Conservation (phyloP, 2,329 filamentous ascomycete species). For the Tolypocladium guangdongense region DNA sequence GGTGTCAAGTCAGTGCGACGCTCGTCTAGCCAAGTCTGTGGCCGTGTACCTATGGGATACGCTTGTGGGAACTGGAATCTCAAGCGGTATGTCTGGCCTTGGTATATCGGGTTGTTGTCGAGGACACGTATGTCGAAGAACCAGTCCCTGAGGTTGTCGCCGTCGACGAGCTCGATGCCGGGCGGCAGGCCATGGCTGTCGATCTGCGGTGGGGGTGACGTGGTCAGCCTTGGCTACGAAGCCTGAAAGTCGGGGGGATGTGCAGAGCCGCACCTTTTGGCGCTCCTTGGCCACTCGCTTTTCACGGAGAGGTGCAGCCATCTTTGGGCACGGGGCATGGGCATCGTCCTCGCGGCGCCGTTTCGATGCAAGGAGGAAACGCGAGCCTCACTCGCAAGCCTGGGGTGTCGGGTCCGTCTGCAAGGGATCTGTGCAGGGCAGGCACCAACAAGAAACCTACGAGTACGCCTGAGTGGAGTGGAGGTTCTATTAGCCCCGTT, state of each 20-base stretch:
- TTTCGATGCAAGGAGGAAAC: neutral
- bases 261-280: slow-evolving; percentile 13
- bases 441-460: no score
- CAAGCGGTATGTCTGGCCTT: slow-evolving; percentile 67
- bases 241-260: neutral
- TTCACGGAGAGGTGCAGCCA: slow-evolving; percentile 15
- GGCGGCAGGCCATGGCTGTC: slow-evolving; percentile 45
- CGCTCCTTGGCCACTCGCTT: slow-evolving; percentile 18
- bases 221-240: slow-evolving; percentile 8
- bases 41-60: slow-evolving; percentile 77
- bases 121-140: slow-evolving; percentile 83
- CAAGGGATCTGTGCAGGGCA: neutral
- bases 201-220: slow-evolving; percentile 29
- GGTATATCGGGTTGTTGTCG: slow-evolving; percentile 82
- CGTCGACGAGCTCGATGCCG: slow-evolving; percentile 71
- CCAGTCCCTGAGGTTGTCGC: slow-evolving; percentile 69
- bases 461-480: neutral
- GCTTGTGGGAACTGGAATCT: slow-evolving; percentile 74
- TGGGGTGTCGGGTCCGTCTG: neutral
- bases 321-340: slow-evolving; percentile 2
- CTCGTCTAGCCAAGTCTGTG: neutral
- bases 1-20: neutral
- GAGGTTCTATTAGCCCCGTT: neutral
- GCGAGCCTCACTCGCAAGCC: neutral
- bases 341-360: slow-evolving; percentile 1